Evolutionary conservation across 2,329 filamentous ascomycete species (phyloP).

Genomic region (Diaporthe sp.): DNA sequence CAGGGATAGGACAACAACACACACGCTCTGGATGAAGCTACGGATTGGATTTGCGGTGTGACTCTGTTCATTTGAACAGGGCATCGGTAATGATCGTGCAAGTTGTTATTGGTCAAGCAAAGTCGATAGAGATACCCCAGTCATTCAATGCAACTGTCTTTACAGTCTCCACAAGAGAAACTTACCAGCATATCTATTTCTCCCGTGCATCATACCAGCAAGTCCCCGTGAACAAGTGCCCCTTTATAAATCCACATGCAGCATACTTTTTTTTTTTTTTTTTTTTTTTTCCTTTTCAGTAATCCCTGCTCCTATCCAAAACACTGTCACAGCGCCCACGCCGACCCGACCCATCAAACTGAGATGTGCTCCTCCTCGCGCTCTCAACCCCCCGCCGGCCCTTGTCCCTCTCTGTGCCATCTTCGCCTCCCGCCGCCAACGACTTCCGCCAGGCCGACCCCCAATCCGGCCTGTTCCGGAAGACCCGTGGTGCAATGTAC

Average conservation of each 20-base stretch:
- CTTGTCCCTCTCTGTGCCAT: not conserved
- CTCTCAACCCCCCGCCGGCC: not conserved
- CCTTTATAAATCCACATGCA: not conserved
- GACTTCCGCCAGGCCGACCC: not conserved
- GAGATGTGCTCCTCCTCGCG: not conserved
- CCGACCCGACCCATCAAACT: not conserved
- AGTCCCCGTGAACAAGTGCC: not conserved
- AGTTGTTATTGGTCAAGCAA: slow-evolving; percentile 17
- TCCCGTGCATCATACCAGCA: not conserved
- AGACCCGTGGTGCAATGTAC: not conserved
- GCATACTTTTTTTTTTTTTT: not conserved
- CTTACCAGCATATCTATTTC: not conserved
- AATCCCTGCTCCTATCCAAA: not conserved
- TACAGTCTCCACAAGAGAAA: not conserved
- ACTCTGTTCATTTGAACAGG: not conserved
- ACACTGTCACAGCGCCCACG: not conserved
- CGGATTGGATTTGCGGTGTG: slow-evolving; percentile 3
- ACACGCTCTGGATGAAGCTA: slow-evolving; percentile 14
- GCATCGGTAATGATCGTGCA: slow-evolving; percentile 15
- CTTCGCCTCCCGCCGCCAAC: not conserved
- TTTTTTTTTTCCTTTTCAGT: no score
- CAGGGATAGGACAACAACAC: slow-evolving; percentile 15
- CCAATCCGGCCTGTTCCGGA: not conserved
- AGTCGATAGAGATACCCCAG: slow-evolving; percentile 35
- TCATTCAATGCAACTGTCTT: slow-evolving; percentile 27